Percentiles rank a stretch among this genome's conserved stretches.
Conservation (phyloP, 164 flowering plant species). For the Houttuynia cordata region DNA sequence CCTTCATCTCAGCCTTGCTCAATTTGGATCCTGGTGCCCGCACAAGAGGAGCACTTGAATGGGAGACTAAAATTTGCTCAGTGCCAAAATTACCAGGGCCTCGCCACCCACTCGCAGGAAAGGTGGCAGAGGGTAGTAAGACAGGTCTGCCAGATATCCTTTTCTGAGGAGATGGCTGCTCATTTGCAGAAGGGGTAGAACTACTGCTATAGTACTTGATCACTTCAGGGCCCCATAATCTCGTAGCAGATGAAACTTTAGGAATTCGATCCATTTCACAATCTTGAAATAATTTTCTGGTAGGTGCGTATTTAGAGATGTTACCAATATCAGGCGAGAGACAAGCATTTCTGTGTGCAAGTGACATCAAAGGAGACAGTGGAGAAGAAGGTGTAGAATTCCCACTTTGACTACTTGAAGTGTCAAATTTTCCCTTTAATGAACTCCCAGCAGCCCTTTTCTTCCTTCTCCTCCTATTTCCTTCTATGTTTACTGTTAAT, state of each 20-base stretch:
- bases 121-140: slow-evolving; percentile 52
- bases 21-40: slow-evolving; percentile 86
- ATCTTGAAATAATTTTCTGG: slow-evolving; percentile 5
- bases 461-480: slow-evolving; percentile 41
- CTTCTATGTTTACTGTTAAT: slow-evolving; percentile 39
- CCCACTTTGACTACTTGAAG: slow-evolving; percentile 88
- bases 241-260: slow-evolving; percentile 9
- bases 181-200: slow-evolving; percentile 9
- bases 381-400: slow-evolving; percentile 91
- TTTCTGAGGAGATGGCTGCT: slow-evolving; percentile 17
- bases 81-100: slow-evolving; percentile 11
- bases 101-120: slow-evolving; percentile 29
- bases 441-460: slow-evolving; percentile 31
- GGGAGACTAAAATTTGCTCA: slow-evolving; percentile 12
- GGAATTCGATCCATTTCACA: slow-evolving; percentile 10
- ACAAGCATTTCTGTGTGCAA: slow-evolving; percentile 16
- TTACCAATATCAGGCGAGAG: slow-evolving; percentile 25
- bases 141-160: slow-evolving; percentile 25
- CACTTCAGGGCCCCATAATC: slow-evolving; percentile 8
- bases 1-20: slow-evolving; percentile 13
- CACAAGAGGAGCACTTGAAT: slow-evolving; percentile 42
- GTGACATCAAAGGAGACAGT: slow-evolving; percentile 50
- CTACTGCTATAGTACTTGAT: slow-evolving; percentile 5
- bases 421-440: slow-evolving; percentile 35
- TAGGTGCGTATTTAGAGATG: slow-evolving; percentile 19